Percentiles rank a stretch among this genome's conserved stretches.
These are phyloP conservation scores for Posidonia oceanica DNA, from an alignment of 116 monocot species.

Conservation along the genomic window DNA sequence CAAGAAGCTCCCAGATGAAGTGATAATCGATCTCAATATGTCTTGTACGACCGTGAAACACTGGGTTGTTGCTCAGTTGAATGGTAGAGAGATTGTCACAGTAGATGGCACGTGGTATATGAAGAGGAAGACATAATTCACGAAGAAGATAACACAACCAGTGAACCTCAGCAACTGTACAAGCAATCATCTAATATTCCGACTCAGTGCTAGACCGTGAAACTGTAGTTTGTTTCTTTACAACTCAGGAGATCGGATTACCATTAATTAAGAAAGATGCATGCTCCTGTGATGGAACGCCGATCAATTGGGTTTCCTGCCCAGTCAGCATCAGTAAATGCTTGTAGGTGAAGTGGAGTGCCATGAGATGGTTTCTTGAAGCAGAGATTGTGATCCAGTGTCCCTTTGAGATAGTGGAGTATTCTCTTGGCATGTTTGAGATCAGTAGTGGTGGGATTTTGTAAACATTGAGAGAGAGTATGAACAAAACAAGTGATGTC, in stretches of 20 bases:
- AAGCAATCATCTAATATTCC: no score
- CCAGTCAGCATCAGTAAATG: neutral
- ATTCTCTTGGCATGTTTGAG: neutral
- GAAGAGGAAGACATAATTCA: no score
- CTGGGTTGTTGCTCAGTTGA: neutral
- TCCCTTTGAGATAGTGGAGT: neutral
- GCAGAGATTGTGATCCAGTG: neutral
- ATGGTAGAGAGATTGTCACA: neutral
- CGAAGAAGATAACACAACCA: no score
- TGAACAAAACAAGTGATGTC: neutral
- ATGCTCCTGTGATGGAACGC: neutral
- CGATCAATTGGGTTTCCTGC: neutral
- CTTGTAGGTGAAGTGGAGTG: no score
- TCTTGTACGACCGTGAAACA: neutral
- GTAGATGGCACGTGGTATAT: neutral
- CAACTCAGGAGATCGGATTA: neutral
- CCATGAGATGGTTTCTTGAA: neutral
- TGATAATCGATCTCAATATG: neutral
- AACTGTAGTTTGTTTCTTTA: neutral
- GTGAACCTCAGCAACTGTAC: no score
- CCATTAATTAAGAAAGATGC: neutral
- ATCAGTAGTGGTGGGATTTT: neutral
- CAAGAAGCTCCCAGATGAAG: neutral
- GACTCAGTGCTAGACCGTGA: neutral
- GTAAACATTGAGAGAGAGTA: neutral